A percentile compares a stretch with the other conserved stretches of the same genome.
These are phyloP conservation scores for Gossypium ekmanianum DNA, from an alignment of 345 rosid species.

Conservation along the genomic window DNA sequence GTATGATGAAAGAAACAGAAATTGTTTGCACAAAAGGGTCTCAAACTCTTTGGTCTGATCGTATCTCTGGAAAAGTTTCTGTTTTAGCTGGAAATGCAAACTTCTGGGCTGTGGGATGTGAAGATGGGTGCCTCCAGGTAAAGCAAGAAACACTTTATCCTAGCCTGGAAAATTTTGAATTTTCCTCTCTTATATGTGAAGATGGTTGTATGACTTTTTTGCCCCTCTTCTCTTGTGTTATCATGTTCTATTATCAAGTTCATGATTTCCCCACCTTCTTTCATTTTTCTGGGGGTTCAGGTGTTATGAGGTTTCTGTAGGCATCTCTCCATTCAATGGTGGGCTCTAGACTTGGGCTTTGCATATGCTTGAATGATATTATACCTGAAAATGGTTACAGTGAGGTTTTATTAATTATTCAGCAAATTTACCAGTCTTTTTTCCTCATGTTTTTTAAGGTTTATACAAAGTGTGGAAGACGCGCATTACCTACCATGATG, in stretches of 20 bases:
- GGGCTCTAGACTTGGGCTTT: background rate
- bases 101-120: conserved; percentile 98
- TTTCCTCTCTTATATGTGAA: background rate
- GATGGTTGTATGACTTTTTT: background rate
- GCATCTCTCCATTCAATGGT: background rate
- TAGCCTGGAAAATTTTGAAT: background rate
- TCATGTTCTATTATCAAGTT: background rate
- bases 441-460: conserved; percentile 43
- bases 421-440: background rate
- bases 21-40: conserved; percentile 66
- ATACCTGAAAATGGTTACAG: background rate
- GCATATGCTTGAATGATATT: conserved; percentile 1
- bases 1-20: conserved; percentile 78
- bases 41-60: conserved; percentile 85
- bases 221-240: background rate
- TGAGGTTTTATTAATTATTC: background rate
- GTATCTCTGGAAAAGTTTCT: conserved; percentile 81
- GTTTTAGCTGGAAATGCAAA: conserved; percentile 96
- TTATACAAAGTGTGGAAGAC: conserved; percentile 93
- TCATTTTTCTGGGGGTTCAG: background rate
- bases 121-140: conserved; percentile 96
- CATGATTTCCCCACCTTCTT: background rate
- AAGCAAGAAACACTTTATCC: background rate
- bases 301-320: background rate
- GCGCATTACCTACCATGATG: conserved; percentile 94